Conservation (phyloP, 2,329 filamentous ascomycete genomes). For the Colletotrichum somersetense region DNA sequence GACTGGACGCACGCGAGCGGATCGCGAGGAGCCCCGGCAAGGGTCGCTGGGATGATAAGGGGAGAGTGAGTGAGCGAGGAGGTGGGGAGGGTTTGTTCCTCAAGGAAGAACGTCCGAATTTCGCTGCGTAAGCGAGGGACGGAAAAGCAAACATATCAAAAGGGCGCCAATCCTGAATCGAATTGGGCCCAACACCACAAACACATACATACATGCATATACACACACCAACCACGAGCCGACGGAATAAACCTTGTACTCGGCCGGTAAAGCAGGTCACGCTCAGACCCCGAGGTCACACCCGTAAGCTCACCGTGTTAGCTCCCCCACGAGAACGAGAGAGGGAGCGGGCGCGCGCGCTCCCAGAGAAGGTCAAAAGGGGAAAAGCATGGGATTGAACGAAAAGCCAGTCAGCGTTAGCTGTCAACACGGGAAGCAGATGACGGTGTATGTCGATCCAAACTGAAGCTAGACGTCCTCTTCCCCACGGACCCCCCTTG, state of each 20-base stretch:
- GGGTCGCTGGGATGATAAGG: neutral
- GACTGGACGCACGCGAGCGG: slow-evolving; percentile 20
- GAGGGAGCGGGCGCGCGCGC: neutral
- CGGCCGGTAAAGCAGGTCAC: slow-evolving; percentile 10
- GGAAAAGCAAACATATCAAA: slow-evolving; percentile 32
- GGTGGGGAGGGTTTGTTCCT: no score
- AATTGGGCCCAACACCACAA: slow-evolving; percentile 12
- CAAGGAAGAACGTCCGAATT: no score
- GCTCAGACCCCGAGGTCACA: slow-evolving; percentile 13
- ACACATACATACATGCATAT: no score
- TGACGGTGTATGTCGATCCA: neutral
- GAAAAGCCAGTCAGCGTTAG: neutral
- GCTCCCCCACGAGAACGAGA: neutral
- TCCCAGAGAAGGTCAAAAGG: neutral
- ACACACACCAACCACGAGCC: slow-evolving; percentile 1
- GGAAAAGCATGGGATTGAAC: neutral
- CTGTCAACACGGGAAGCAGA: neutral
- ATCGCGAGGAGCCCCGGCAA: neutral
- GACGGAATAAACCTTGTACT: slow-evolving; percentile 30
- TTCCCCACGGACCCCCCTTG: no score
- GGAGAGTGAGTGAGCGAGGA: neutral
- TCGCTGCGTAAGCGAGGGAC: neutral
- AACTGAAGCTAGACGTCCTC: neutral
- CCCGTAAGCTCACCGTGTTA: neutral
- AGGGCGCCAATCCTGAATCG: slow-evolving; percentile 21